Conservation (phyloP, 2,329 filamentous ascomycete genomes). For the Ascochyta lentis region DNA sequence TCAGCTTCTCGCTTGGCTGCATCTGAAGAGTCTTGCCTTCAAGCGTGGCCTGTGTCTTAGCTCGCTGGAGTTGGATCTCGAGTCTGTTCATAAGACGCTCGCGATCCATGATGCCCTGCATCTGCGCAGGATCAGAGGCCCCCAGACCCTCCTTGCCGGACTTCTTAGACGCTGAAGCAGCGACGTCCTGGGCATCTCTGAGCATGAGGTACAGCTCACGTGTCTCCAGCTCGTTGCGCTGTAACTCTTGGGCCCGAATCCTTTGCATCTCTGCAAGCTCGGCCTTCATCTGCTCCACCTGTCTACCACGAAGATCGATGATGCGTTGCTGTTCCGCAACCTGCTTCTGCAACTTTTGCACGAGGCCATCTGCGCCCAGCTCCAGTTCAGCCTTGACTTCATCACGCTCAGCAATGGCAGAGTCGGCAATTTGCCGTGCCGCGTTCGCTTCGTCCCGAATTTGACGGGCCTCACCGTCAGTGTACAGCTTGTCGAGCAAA, state of each 20-base stretch:
- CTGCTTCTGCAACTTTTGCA: constrained; percentile 90
- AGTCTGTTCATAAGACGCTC: constrained; percentile 91
- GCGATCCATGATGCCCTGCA: constrained; percentile 92
- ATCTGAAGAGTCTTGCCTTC: constrained; percentile 88
- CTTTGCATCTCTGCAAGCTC: constrained; percentile 88
- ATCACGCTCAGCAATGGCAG: constrained; percentile 94
- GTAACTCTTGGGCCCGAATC: constrained; percentile 85
- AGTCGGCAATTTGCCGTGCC: constrained; percentile 90
- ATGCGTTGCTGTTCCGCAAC: constrained; percentile 91
- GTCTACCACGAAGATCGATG: constrained; percentile 85
- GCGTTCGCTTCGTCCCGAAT: constrained; percentile 91
- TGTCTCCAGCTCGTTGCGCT: constrained; percentile 94
- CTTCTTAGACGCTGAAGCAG: constrained; percentile 81
- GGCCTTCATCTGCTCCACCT: constrained; percentile 85
- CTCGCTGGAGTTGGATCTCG: constrained; percentile 92
- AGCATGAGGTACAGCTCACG: constrained; percentile 98
- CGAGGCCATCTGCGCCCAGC: constrained; percentile 89
- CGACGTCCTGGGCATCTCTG: constrained; percentile 93
- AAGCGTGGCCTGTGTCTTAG: constrained; percentile 97
- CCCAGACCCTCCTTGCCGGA: constrained; percentile 59
- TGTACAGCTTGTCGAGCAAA: constrained; percentile 92
- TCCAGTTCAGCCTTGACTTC: constrained; percentile 90
- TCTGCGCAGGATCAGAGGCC: constrained; percentile 73
- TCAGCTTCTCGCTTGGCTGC: constrained; percentile 88
- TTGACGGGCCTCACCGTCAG: constrained; percentile 91